Base-by-base conservation (phyloP, 208 protist genomes). In the Balamuthia mandrillaris region DNA sequence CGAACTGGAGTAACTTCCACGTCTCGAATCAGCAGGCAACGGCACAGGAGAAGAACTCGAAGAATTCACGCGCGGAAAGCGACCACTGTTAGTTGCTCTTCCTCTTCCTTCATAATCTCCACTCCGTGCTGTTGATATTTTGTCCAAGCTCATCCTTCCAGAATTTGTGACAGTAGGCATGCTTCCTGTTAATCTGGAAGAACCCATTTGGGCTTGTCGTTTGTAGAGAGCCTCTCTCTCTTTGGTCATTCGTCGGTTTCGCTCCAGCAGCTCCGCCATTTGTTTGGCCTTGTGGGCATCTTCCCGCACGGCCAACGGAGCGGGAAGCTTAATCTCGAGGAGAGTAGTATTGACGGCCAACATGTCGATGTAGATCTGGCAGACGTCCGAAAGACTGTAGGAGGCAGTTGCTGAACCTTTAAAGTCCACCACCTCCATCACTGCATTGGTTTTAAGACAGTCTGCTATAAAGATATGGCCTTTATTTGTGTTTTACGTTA, bases 281-380 rank as follows among this genome's bases (percentile, higher is more conserved):
- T 16, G 5, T 33, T 12, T 27, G 4, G 27, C 24, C 37, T 60
- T 56, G 72, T 24, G 31, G 33, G 41, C 21, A 39, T 81, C 72
- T 68, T 81, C 72, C 31, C 72, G 21, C 21, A 4, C 10, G n/a
- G 47, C 37, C 3, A 27, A 21, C 47, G 72, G 60, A 35, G 54
- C 60, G 45, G 72, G 72, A 16, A 81, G 45, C 45, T 39, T 29
- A n/a, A 81, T 16, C 7, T 81, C 72, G 2, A 54, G 14, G n/a
- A 81, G 72, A 0, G 72, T 81, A 42, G 37, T 31, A 35, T 81
- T 81, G 29, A 81, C 45, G 21, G 21, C 12, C 6, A 51, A 39
- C 47, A 42, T 61, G 21, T 81, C 72, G 45, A 81, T 81, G 31
- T 39, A 81, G 33, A 49, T 41, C 27, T 81, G 72, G n/a, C 35